These are phyloP conservation scores for Taphrina betulina DNA, from an alignment of 1,139 yeast species.

Conservation along the genomic window DNA sequence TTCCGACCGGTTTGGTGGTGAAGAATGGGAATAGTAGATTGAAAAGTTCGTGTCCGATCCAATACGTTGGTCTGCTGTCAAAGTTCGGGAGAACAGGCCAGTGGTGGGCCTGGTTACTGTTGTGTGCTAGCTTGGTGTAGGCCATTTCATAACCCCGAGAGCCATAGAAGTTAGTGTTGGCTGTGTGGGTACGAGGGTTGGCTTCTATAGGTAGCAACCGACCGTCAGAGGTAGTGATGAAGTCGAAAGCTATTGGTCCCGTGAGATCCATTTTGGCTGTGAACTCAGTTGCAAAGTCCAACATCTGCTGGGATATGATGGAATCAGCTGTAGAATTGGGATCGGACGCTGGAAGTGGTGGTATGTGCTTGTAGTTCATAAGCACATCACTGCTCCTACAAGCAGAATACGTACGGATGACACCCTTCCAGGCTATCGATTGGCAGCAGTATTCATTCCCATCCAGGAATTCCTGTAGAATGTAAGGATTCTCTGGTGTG, in stretches of 20 bases:
- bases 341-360: slow-evolving; percentile 13
- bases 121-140: slow-evolving; percentile 9
- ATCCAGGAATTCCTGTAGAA: slow-evolving; percentile 19
- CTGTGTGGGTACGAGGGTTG: slow-evolving; percentile 27
- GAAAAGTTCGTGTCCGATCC: slow-evolving; percentile 26
- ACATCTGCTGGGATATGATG: slow-evolving; percentile 11
- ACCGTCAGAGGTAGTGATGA: slow-evolving; percentile 18
- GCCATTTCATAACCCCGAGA: slow-evolving; percentile 21
- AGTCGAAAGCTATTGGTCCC: slow-evolving; percentile 24
- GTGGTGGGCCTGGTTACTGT: slow-evolving; percentile 13
- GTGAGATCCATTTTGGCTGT: slow-evolving; percentile 19
- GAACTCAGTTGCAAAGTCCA: slow-evolving; percentile 19
- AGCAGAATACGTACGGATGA: slow-evolving; percentile 18
- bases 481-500: slow-evolving; percentile 20
- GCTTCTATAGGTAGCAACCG: slow-evolving; percentile 20
- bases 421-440: slow-evolving; percentile 18
- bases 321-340: slow-evolving; percentile 1
- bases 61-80: slow-evolving; percentile 19
- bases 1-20: slow-evolving; percentile 17
- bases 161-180: slow-evolving; percentile 18
- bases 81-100: slow-evolving; percentile 21
- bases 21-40: slow-evolving; percentile 6
- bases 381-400: slow-evolving; percentile 24
- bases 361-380: slow-evolving; percentile 24
- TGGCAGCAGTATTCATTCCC: slow-evolving; percentile 28